Evolutionary conservation across 2,329 filamentous ascomycete genomes (phyloP).

Genomic region (Akanthomyces muscarius): DNA sequence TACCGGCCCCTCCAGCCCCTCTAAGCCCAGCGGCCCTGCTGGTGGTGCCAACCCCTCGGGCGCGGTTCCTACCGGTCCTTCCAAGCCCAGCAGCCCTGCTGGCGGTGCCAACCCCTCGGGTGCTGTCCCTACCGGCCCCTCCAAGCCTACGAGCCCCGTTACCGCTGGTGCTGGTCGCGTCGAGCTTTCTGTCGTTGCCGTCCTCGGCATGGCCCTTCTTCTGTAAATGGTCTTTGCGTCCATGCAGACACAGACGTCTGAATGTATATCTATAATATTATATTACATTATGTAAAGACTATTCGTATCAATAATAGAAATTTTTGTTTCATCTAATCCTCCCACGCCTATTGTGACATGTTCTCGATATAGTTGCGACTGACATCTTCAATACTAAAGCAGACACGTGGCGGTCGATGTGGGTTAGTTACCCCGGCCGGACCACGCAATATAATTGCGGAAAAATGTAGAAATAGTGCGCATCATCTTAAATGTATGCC

Average conservation of each 20-base stretch:
- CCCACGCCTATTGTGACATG: background rate
- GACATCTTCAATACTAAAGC: too few relatives aligned
- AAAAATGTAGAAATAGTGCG: too few relatives aligned
- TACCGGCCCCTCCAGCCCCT: background rate
- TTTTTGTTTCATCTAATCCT: background rate
- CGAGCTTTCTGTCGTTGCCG: constrained; percentile 3
- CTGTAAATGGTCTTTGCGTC: constrained; percentile 10
- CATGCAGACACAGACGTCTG: background rate
- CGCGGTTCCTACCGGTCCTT: background rate
- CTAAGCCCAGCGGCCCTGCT: background rate
- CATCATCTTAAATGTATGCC: too few relatives aligned
- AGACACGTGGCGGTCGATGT: too few relatives aligned
- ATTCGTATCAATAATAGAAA: constrained; percentile 11
- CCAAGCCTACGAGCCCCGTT: background rate
- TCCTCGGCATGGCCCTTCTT: constrained; percentile 9
- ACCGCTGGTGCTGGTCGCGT: constrained; percentile 4
- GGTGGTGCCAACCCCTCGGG: background rate
- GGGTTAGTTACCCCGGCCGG: too few relatives aligned
- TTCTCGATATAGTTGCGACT: background rate
- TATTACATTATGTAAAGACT: constrained; percentile 8
- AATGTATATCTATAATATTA: constrained; percentile 5
- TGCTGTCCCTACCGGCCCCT: background rate
- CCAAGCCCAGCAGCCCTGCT: constrained; percentile 1
- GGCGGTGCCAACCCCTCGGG: constrained; percentile 4
- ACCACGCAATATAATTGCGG: too few relatives aligned